Evolutionary conservation across 371 early-diverging fungal species (phyloP).

Genomic region (Mucor lusitanicus): DNA sequence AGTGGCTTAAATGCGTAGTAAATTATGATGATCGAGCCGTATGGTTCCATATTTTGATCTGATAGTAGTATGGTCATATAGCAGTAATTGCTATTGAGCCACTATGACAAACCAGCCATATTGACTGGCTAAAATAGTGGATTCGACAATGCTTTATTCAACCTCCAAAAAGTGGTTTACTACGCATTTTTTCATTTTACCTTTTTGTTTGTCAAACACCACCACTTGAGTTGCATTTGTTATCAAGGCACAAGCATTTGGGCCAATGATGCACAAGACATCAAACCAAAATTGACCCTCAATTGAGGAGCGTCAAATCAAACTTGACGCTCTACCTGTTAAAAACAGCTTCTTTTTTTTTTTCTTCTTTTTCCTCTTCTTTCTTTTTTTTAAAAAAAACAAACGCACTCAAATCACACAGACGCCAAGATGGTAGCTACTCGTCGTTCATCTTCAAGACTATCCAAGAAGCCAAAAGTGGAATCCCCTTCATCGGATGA

Average conservation of each 20-base stretch:
- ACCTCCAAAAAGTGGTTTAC: neutral
- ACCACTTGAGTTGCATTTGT: neutral
- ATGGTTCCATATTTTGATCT: neutral
- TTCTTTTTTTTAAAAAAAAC: neutral
- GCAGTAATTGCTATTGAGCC: neutral
- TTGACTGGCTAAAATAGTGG: too few species aligned
- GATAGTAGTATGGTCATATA: neutral
- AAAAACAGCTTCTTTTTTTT: neutral
- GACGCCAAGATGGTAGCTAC: conserved; percentile 11
- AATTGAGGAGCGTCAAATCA: neutral
- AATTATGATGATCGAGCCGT: neutral
- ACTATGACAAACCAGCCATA: neutral
- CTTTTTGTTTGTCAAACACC: neutral
- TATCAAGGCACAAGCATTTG: neutral
- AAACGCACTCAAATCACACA: neutral
- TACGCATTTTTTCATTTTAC: neutral
- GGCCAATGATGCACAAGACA: neutral
- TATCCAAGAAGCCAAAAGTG: neutral
- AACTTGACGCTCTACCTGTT: conserved; percentile 1
- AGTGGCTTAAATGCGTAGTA: neutral
- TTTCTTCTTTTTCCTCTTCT: conserved; percentile 9
- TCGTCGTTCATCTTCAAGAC: conserved; percentile 3
- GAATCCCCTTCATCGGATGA: neutral
- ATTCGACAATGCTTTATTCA: too few species aligned
- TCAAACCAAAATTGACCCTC: conserved; percentile 1